Base-by-base conservation (phyloP, 2,329 filamentous ascomycete genomes). In the Ceratocystis destructans region DNA sequence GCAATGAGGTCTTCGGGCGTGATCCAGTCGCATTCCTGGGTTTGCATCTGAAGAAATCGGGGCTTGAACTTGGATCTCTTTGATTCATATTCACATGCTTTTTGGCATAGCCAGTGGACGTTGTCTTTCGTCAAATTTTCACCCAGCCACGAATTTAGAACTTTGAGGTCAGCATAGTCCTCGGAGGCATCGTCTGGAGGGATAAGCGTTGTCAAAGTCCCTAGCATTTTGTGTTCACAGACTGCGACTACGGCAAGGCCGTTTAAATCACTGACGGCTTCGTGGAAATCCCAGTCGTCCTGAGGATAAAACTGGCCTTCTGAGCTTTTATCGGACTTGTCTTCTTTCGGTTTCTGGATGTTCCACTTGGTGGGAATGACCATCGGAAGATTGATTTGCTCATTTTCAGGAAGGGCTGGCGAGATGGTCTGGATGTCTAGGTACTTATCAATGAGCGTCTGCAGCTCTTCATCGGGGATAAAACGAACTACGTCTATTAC, bases 181-280 rank as follows among this genome's bases (percentile, higher is more conserved):
- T 22, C 8, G n/a, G 20, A 66, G 8, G 20, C 59, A 10, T 7
- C 62, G 17, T 1, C 44, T 61, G 1, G 48, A 15, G 48, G 20
- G 8, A 25, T 25, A 20, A 74, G 62, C 1, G 70, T 70, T 1
- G 61, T 64, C 5, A 72, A 61, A 1, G 70, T 71, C n/a, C 70
- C 69, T 2, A 55, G 44, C 33, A 67, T 28, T 6, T 59, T 53
- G 50, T 71, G 69, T 20, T 74, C 71, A 17, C 70, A 71, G 20
- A 71, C 71, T 22, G 72, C 70, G 5, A 70, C 70, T 31, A 74
- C 31, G 12, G 69, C 71, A 48, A 73, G 68, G 5, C 71, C 70
- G 20, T 74, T 74, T 8, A 74, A 67, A 46, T 74, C 72, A 44
- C 71, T 71, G 20, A 74, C 72, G 1, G 70, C 65, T 48, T 74